Base-by-base conservation (phyloP, 2,329 filamentous ascomycete species). In the Acrocalymma vagum region DNA sequence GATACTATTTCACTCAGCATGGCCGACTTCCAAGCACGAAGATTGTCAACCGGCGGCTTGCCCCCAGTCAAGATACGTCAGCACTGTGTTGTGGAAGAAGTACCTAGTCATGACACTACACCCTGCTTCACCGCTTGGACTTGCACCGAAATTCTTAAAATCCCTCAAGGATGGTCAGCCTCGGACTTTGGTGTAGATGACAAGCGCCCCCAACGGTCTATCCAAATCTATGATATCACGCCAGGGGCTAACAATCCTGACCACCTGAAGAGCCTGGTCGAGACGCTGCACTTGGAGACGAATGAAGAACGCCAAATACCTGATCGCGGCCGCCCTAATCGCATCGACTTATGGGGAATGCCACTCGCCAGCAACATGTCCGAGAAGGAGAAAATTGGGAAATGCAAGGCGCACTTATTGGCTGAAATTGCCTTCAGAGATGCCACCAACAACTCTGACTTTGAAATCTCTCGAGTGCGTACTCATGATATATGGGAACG, bases 211-310 rank as follows among this genome's bases (percentile, higher is more conserved):
- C n/a, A 43, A 29, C 29, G 32, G 20, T 47, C 43, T 27, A 9
- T 51, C 36, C 32, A 51, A 31, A 51, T 51, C 26, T 51, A 51
- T 33, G 37, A 29, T 13, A 47, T 37, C 26, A 51, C 40, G 25
- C 39, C 36, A 24, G 23, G 38, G 17, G 38, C 42, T 34, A 33
- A 29, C 21, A 36, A 51, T 26, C 16, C 26, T n/a, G 36, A 31
- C 26, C 29, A 44, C 25, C 25, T 51, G 29, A 29, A 44, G 29
- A 16, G 21, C 18, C 22, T 51, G 18, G 47, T 37, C 27, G 13
- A 29, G 29, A 29, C 29, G 32, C 22, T 51, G 3, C 33, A 47
- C 21, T 27, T 11, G 31, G 47, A 51, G 39, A 41, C 37, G 29
- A 23, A 37, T 9, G 22, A 41, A 42, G 42, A 51, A 3, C 35